Evolutionary conservation across 202 grass and related monocot genomes (phyloP).

Genomic region (Setaria viridis): DNA sequence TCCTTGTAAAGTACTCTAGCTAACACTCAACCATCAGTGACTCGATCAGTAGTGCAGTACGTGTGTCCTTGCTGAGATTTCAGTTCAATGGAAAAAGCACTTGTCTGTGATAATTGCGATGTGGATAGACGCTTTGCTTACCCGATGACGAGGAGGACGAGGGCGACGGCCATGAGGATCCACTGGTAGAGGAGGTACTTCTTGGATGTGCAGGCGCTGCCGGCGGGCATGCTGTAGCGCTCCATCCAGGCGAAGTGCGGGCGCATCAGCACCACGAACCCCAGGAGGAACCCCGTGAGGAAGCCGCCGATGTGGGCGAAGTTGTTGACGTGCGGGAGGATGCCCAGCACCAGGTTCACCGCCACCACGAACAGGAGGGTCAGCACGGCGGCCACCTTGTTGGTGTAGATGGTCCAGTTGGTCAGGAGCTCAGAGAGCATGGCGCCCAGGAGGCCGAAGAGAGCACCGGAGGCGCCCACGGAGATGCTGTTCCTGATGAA

Average conservation of each 20-base stretch:
- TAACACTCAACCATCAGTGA: neutral
- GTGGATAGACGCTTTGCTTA: constrained; percentile 11
- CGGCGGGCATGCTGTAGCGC: constrained; percentile 54
- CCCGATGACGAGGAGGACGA: constrained; percentile 55
- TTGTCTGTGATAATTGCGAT: neutral
- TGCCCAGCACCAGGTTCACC: constrained; percentile 88
- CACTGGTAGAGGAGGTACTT: constrained; percentile 81
- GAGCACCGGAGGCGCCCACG: constrained; percentile 83
- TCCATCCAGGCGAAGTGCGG: constrained; percentile 82
- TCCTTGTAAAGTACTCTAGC: neutral
- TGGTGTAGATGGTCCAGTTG: constrained; percentile 94
- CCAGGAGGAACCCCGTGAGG: constrained; percentile 81
- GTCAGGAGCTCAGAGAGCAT: constrained; percentile 83
- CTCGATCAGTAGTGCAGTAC: too few species aligned
- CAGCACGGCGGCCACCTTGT: constrained; percentile 76
- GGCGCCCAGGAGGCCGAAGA: constrained; percentile 92
- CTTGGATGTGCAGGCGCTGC: constrained; percentile 51
- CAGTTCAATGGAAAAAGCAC: neutral
- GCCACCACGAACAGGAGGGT: constrained; percentile 75
- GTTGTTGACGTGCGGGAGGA: constrained; percentile 94
- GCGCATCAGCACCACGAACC: constrained; percentile 76
- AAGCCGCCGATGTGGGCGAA: constrained; percentile 86
- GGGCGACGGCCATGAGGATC: constrained; percentile 54
- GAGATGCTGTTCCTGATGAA: constrained; percentile 80
- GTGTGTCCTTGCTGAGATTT: neutral